Evolutionary conservation across 441 rosid genomes (phyloP).

Genomic region (Populus hybrid): DNA sequence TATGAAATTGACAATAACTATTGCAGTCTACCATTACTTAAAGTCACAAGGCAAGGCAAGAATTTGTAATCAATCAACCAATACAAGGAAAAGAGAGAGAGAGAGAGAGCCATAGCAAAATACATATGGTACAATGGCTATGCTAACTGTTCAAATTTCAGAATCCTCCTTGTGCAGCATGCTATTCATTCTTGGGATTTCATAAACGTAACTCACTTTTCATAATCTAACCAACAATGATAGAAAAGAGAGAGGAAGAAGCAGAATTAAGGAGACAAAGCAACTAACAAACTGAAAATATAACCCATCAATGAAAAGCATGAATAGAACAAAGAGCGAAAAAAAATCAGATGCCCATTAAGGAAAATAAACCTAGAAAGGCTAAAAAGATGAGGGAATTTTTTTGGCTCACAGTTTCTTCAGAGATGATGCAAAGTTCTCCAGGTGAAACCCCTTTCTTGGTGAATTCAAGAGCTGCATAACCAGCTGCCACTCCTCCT

Average conservation of each 20-base stretch:
- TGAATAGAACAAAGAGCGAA: slow-evolving; percentile 1
- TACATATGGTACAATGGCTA: background rate
- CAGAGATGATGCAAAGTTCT: slow-evolving; percentile 90
- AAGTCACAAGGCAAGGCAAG: background rate
- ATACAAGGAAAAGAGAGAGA: background rate
- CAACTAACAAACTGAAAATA: background rate
- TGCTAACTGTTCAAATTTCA: background rate
- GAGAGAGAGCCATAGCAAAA: background rate
- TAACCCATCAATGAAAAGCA: slow-evolving; percentile 4
- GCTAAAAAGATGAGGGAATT: background rate
- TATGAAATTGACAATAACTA: slow-evolving; percentile 1
- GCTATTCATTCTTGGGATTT: background rate
- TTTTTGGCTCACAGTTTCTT: slow-evolving; percentile 63
- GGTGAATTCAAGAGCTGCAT: slow-evolving; percentile 91
- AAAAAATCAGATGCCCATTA: slow-evolving; percentile 12
- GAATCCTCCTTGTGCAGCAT: background rate
- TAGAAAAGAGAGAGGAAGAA: background rate
- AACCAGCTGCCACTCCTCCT: slow-evolving; percentile 96
- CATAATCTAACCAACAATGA: background rate
- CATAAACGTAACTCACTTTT: background rate
- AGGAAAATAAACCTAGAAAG: slow-evolving; percentile 2
- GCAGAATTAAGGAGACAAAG: background rate
- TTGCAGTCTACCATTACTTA: background rate
- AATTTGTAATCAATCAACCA: background rate
- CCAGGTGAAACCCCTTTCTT: slow-evolving; percentile 72